Evolutionary conservation across 1,284 basidiomycete species (phyloP), one percentile per base, ranked within the genome.

Genomic region (Ustilago sp.): DNA sequence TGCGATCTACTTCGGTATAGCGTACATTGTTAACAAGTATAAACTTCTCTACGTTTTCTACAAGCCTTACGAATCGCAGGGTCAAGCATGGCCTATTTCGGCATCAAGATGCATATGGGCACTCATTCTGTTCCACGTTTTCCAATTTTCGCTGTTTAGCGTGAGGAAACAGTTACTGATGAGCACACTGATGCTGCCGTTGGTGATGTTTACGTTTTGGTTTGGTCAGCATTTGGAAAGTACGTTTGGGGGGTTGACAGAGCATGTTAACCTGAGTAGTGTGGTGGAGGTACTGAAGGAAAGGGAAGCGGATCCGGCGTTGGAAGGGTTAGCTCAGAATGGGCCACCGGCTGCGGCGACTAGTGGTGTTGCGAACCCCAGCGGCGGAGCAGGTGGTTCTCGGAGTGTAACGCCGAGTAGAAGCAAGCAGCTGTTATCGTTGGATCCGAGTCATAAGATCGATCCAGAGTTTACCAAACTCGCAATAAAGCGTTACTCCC

Each of bases 11-110:
- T 99, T 99, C 84, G 95, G 94, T 11, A 89, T 93, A 58, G 94
- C 90, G 2, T 99, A 87, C 68, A 59, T 84, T 23, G 81, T 98
- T 4, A 98, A 96, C 90, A 99, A 99, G 88, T 98, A 98, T 88
- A 96, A 98, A 85, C 89, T 98, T 3, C 88, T 98, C 2, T 97
- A 97, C 83, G 93, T 95, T 3, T 94, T 94, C 87, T 94, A 94
- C 88, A 94, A 94, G 83, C 93, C 94, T 0, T 96, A 95, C 87
- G 94, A 96, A 87, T 93, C 92, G 0, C 92, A 92, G 80, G 94
- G 94, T 2, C 93, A 95, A 87, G 94, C 94, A 0, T 98, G 95
- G 95, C 94, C 94, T 13, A 79, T 87, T 12, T 83, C 85, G 23
- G 84, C 85, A 45, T 70, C 75, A 17, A 67, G 87, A 2, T 85